Base-by-base conservation (phyloP, 1,284 basidiomycete genomes). In the Schizopora paradoxa region DNA sequence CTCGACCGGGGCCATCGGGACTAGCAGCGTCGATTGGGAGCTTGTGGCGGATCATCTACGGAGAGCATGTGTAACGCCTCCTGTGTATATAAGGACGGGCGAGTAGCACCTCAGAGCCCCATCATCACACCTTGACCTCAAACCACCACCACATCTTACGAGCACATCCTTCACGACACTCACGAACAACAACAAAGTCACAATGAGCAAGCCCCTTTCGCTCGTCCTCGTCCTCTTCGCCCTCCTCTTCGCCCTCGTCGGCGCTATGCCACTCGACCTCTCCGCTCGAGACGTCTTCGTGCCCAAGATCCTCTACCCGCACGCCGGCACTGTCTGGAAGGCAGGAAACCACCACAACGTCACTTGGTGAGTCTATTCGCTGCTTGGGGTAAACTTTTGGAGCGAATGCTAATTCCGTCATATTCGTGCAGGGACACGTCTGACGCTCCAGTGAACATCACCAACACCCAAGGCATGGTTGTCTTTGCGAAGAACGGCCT, bases 261-360 rank as follows among this genome's bases (percentile, higher is more conserved):
- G 52, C 10, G 66, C 66, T 23, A 33, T 31, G 52, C 63, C 59
- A 32, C 43, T 61, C 28, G 54, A 65, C 19, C 5, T 61, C 41
- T 22, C 45, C 14, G 29, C 51, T 36, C 66, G 72, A 27, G 75
- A 79, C 49, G 75, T 76, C 2, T 77, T 66, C 55, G 67, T 61
- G 1, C 76, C 77, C 3, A 54, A 48, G 1, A 62, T 78, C 41
- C 58, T 58, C 10, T 63, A 53, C 26, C 77, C 76, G 0, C 45
- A 48, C 22, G 48, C 48, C 6, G 60, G 53, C 33, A 64, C 66
- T n/a, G 49, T 66, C 28, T 77, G 75, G 74, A 43, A 51, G 19
- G 58, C 65, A 29, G 74, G 76, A 2, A 18, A 58, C 39, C 63
- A 53, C 5, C 66, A 66, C 54, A 66, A 58, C 37, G 72, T 79